phyloP scores from a whole-genome alignment of 202 grass and related monocot species.

The Carex arenaria region DNA sequence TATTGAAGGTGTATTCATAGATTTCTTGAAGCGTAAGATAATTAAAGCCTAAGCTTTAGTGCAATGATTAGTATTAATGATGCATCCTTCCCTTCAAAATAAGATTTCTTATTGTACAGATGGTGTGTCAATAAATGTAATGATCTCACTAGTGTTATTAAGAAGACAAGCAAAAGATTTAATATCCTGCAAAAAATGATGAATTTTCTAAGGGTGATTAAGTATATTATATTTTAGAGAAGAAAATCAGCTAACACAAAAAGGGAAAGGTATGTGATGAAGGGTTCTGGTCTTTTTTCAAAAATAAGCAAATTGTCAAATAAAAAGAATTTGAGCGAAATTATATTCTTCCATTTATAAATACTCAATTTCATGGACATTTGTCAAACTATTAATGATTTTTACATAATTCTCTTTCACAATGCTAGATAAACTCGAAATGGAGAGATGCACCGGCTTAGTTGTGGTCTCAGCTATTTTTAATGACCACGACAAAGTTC shows the following conservation, averaged over 20 bases:
- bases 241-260: background rate
- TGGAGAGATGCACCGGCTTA: slow-evolving; percentile 60
- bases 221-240: background rate
- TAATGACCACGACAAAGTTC: slow-evolving; percentile 85
- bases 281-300: background rate
- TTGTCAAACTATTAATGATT: background rate
- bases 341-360: background rate
- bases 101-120: background rate
- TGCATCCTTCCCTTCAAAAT: background rate
- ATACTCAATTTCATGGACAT: background rate
- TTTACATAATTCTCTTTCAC: background rate
- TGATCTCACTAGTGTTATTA: background rate
- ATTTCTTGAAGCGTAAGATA: slow-evolving; percentile 8
- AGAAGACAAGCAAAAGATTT: background rate
- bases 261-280: background rate
- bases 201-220: background rate
- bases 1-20: background rate
- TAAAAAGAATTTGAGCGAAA: background rate
- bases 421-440: slow-evolving; percentile 57
- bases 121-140: background rate
- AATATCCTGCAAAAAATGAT: background rate
- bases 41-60: background rate
- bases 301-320: background rate
- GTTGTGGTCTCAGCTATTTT: slow-evolving; percentile 74
- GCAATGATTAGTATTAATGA: slow-evolving; percentile 19